Conservation (phyloP, 805 yeast genomes). For the Huiozyma naganishii region DNA sequence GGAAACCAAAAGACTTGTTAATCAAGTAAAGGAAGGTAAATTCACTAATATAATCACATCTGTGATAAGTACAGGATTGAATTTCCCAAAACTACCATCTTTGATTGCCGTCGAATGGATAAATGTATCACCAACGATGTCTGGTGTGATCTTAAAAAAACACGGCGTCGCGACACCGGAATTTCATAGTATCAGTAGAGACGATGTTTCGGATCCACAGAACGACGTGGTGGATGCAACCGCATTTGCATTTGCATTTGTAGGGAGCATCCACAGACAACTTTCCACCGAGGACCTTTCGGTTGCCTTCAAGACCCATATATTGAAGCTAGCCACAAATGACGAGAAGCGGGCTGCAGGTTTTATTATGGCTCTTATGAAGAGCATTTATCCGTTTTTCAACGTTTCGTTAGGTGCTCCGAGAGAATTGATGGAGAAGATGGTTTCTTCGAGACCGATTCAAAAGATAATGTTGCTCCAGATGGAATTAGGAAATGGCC, state of each 20-base stretch:
- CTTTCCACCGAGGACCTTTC: conserved; percentile 27
- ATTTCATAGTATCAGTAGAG: conserved; percentile 12
- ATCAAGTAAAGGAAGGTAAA: conserved; percentile 15
- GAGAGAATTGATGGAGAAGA: conserved; percentile 27
- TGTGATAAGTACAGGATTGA: conserved; percentile 22
- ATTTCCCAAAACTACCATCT: conserved; percentile 16
- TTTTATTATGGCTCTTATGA: conserved; percentile 19
- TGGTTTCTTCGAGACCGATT: conserved; percentile 27
- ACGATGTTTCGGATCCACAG: conserved; percentile 7
- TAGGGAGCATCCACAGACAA: conserved; percentile 26
- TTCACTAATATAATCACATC: conserved; percentile 22
- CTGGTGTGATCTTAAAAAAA: conserved; percentile 21
- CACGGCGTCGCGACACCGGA: conserved; percentile 10
- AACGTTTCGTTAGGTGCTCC: conserved; percentile 28
- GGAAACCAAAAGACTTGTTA: conserved; percentile 16
- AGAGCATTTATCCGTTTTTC: conserved; percentile 24
- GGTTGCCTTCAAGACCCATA: conserved; percentile 25
- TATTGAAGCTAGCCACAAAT: conserved; percentile 12
- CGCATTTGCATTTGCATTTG: conserved; percentile 28
- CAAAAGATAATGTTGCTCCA: conserved; percentile 27
- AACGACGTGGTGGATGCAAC: conserved; percentile 21
- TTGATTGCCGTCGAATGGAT: conserved; percentile 21
- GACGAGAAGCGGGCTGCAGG: conserved; percentile 19
- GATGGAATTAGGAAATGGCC: conserved; percentile 25
- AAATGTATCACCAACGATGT: conserved; percentile 26